Base-by-base conservation (phyloP, 768 basidiomycete species). In the Macrocybe gigantea region DNA sequence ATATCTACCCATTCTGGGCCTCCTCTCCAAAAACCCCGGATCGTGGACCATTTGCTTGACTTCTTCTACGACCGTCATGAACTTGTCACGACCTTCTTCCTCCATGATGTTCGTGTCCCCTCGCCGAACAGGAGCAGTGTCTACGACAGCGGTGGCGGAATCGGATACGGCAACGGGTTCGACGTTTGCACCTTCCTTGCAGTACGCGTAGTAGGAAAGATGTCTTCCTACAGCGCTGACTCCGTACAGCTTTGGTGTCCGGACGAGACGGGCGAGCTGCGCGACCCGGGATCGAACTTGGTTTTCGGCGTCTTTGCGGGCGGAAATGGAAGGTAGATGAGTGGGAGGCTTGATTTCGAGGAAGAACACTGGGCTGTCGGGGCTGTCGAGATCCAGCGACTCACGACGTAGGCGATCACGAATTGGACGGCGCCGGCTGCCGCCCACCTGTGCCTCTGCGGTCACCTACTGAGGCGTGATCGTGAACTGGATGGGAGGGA, bases 1-100 rank as follows among this genome's bases (percentile, higher is more conserved):
- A 69, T 44, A 14, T 59, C 53, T 32, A 53, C 57, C 67, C 66
- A 70, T 39, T 63, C 59, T 33, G 52, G 42, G 22, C 62, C 32
- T 65, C 59, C 33, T 50, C 51, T 2, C 61, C 59, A 31, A 57
- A 53, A 1, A 62, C 22, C 5, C 45, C 22, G 4, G 4, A 22
- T 22, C 22, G 22, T 4, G 22, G 4, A 22, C 41, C 52, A 53
- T 53, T 50, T 45, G 37, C 47, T 47, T 50, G 44, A 53, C 49
- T 41, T 50, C 52, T 12, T 41, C 45, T 15, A 53, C 33, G 36
- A 53, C 49, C 44, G 10, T 14, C 52, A 53, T 53, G 43, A 50
- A 50, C 38, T 43, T 53, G 44, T 47, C 38, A 53, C 37, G 46
- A 15, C 52, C 52, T 12, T 49, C 52, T 34, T 36, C 49, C 44